Base-by-base conservation (phyloP, 2,329 filamentous ascomycete species). In the Biscogniauxia marginata region DNA sequence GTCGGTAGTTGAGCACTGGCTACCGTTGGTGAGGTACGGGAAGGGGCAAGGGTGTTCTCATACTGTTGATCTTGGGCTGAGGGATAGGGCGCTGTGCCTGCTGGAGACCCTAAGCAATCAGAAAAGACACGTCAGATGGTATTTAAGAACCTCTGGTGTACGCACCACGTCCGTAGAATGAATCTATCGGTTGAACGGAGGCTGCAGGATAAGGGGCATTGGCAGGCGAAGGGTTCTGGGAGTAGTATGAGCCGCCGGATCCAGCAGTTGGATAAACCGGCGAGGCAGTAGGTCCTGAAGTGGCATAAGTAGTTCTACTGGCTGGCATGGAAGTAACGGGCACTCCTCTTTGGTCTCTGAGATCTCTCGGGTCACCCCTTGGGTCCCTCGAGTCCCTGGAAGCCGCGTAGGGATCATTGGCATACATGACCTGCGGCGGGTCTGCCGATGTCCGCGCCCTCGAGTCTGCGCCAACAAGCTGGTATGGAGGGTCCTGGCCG, bases 101-200 rank as follows among this genome's bases (percentile, higher is more conserved):
- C 79, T 72, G 77, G 75, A 68, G 78, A 80, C 68, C 77, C 78
- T 81, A 81, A 70, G 78, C 70, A 75, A 78, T 79, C 72, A 79
- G 74, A 78, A 65, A 57, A 56, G 60, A 24, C 34, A 43, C 39
- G 13, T 60, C 59, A 59, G 52, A 60, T 62, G 52, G 53, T 62
- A 62, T 61, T n/a, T 54, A 65, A 51, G 57, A 56, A 58, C 64
- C 66, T 65, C 69, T 72, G 65, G 63, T 68, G 74, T 81, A 86
- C 80, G 79, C 79, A 83, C 84, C 82, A 78, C 83, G 83, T 75
- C 81, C 81, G 64, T 81, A 83, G 62, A 79, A 79, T 47, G 81
- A 74, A 70, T 84, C 82, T 68, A 75, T 69, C 58, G 80, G 75
- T 66, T 80, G 80, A 63, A 75, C 73, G 45, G 60, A 53, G 46